These are phyloP conservation scores for Scolecobasidium constrictum DNA, from an alignment of 2,329 filamentous ascomycete species.

Conservation along the genomic window DNA sequence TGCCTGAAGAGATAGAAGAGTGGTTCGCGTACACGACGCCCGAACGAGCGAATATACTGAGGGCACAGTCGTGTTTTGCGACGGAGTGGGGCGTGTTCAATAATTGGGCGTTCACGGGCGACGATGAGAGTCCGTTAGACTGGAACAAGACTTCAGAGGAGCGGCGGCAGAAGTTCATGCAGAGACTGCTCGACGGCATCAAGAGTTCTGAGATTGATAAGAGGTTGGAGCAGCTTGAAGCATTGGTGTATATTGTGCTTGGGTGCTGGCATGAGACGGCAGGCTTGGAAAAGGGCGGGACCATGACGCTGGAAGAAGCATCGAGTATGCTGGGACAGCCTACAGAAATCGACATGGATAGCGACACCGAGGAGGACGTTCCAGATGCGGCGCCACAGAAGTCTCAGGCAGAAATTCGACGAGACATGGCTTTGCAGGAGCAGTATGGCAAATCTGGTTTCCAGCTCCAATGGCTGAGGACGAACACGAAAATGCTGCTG, in stretches of 20 bases:
- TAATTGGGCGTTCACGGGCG: constrained; percentile 24
- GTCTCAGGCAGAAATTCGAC: constrained; percentile 3
- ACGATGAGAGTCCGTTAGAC: constrained; percentile 34
- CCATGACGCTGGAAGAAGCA: not conserved
- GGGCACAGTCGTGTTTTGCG: constrained; percentile 67
- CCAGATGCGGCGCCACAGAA: not conserved
- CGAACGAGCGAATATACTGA: constrained; percentile 69
- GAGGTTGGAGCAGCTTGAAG: constrained; percentile 28
- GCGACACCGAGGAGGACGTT: not conserved
- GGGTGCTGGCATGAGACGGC: constrained; percentile 41
- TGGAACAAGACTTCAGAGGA: constrained; percentile 59
- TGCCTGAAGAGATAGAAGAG: constrained; percentile 87
- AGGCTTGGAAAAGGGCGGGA: constrained; percentile 16
- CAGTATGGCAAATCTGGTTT: constrained; percentile 23
- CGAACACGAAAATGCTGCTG: constrained; percentile 30
- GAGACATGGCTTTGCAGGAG: constrained; percentile 2
- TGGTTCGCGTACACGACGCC: constrained; percentile 92
- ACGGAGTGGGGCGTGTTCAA: constrained; percentile 52
- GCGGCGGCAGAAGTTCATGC: constrained; percentile 46
- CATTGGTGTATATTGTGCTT: constrained; percentile 34
- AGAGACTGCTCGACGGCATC: constrained; percentile 26
- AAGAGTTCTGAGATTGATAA: constrained; percentile 18
- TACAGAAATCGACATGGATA: not conserved
- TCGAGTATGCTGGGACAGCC: constrained; percentile 10
- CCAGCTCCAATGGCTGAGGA: constrained; percentile 35